These are phyloP conservation scores for Aureobasidium melanogenum DNA, from an alignment of 2,329 filamentous ascomycete species.

Conservation along the genomic window DNA sequence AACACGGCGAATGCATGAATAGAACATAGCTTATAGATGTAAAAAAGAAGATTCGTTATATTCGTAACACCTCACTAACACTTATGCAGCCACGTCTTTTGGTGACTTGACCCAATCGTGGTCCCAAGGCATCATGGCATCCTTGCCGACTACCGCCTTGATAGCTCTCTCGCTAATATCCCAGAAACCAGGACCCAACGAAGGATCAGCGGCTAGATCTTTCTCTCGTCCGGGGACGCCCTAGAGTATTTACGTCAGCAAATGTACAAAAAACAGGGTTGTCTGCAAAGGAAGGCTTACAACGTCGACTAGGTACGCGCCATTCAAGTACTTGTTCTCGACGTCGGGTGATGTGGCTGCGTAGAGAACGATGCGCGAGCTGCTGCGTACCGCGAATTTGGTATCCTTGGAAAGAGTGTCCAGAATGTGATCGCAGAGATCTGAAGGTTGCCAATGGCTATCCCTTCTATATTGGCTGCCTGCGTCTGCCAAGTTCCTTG, in stretches of 20 bases:
- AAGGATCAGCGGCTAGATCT: constrained; percentile 1
- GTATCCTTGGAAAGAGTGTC: neutral
- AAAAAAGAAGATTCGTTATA: neutral
- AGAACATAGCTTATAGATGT: neutral
- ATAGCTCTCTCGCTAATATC: constrained; percentile 2
- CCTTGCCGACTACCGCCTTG: constrained; percentile 5
- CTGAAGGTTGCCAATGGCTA: neutral
- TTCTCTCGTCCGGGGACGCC: constrained; percentile 3
- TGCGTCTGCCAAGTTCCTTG: neutral
- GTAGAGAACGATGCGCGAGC: neutral
- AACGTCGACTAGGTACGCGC: constrained; percentile 5
- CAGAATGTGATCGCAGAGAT: neutral
- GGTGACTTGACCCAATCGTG: neutral
- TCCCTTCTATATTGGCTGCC: neutral
- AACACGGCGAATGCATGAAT: neutral
- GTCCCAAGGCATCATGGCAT: constrained; percentile 8
- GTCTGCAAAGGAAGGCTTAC: neutral
- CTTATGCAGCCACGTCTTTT: neutral
- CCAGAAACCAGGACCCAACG: constrained; percentile 1
- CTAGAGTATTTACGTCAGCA: neutral
- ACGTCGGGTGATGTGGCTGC: constrained; percentile 1
- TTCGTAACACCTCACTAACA: neutral
- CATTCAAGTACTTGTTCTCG: neutral
- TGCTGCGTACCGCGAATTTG: neutral
- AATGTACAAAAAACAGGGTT: neutral